Percentiles rank a stretch among this genome's conserved stretches.
Evolutionary conservation across 306 rosid species (phyloP).

Genomic region (Cercis canadensis): DNA sequence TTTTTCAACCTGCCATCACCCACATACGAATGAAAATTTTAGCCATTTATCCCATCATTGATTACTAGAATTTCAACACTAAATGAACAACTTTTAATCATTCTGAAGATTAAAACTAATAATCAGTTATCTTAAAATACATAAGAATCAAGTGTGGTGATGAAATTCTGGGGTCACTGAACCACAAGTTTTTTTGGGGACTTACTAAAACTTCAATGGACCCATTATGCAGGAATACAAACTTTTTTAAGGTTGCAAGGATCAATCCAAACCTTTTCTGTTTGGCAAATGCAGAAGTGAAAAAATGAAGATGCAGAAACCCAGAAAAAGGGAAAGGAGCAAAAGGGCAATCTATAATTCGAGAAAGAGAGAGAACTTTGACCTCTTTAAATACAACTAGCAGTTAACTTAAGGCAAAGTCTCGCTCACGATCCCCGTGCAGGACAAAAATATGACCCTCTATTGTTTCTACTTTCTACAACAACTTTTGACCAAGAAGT

Average conservation of each 20-base stretch:
- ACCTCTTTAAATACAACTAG: neutral
- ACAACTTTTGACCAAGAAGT: too few relatives aligned
- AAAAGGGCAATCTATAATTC: neutral
- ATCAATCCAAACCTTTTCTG: constrained; percentile 1
- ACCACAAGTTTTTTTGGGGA: too few relatives aligned
- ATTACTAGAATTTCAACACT: neutral
- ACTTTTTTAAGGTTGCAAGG: neutral
- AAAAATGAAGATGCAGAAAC: neutral
- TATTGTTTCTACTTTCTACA: too few relatives aligned
- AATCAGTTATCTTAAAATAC: neutral
- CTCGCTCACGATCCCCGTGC: neutral
- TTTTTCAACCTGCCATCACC: constrained; percentile 30
- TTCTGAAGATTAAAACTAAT: neutral
- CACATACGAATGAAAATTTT: neutral
- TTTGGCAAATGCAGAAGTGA: neutral
- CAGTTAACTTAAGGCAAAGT: neutral
- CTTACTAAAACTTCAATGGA: neutral
- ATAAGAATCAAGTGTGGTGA: neutral
- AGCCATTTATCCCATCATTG: neutral
- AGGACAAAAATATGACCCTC: too few relatives aligned
- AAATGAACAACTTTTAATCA: too few relatives aligned
- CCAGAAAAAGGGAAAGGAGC: neutral
- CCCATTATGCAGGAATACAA: neutral
- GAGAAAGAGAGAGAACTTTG: neutral
- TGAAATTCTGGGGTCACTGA: neutral